phyloP scores from a whole-genome alignment of 2,329 filamentous ascomycete species.

The Aureobasidium uvarum region DNA sequence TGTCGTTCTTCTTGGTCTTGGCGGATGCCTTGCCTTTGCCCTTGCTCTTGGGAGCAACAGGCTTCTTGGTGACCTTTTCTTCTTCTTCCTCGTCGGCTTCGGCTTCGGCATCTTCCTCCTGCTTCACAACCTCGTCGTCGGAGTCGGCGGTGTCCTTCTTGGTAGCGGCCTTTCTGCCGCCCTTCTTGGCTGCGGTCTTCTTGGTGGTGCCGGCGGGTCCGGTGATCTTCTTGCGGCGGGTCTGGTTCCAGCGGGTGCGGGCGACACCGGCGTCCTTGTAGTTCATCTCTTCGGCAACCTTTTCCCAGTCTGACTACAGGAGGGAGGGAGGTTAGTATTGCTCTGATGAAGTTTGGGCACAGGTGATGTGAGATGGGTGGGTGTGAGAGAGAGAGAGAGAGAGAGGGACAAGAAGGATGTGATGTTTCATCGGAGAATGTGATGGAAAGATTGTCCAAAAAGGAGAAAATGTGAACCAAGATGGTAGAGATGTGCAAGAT shows the following conservation, averaged over 20 bases:
- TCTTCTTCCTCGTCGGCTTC: background rate
- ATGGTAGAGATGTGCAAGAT: background rate
- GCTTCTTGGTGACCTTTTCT: background rate
- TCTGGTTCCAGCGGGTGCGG: constrained; percentile 33
- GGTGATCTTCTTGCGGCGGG: constrained; percentile 33
- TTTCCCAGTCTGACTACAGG: constrained; percentile 32
- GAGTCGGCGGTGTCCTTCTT: constrained; percentile 18
- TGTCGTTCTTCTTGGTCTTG: background rate
- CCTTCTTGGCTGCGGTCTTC: constrained; percentile 29
- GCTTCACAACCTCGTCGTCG: background rate
- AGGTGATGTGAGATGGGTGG: no score
- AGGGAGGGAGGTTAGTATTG: background rate
- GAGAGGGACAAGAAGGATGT: background rate
- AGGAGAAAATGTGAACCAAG: background rate
- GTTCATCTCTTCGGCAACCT: constrained; percentile 31
- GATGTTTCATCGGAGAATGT: background rate
- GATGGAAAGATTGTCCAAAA: no score
- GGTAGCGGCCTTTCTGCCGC: background rate
- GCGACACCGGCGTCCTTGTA: constrained; percentile 34
- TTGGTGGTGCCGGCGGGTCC: constrained; percentile 21
- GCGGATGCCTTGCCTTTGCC: background rate
- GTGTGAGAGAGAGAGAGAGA: no score
- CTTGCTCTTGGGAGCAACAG: no score
- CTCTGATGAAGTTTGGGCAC: background rate
- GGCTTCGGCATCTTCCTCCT: constrained; percentile 2